Evolutionary conservation across 192 early-diverging fungal genomes (phyloP).

Genomic region (Coemansia sp.): DNA sequence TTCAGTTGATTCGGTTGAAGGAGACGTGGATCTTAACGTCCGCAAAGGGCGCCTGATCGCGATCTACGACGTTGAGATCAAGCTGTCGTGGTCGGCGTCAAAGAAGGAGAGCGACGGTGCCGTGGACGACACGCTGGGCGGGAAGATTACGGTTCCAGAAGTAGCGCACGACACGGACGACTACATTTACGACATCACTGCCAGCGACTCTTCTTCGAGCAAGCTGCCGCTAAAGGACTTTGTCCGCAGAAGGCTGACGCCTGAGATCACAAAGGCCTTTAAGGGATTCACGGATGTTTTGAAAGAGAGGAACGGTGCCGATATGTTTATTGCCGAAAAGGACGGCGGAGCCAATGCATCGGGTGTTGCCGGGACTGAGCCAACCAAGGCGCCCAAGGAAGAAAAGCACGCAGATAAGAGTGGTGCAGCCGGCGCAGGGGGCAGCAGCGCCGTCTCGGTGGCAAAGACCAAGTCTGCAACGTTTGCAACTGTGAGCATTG

Average conservation of each 20-base stretch:
- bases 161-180: constrained; percentile 85
- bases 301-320: constrained; percentile 74
- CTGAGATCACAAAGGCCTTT: constrained; percentile 63
- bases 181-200: constrained; percentile 76
- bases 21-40: constrained; percentile 93
- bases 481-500: constrained; percentile 66
- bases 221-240: constrained; percentile 62
- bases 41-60: constrained; percentile 95
- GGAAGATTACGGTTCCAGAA: constrained; percentile 84
- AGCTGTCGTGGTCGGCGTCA: constrained; percentile 64
- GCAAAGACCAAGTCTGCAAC: constrained; percentile 21
- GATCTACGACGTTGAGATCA: constrained; percentile 86
- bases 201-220: constrained; percentile 25
- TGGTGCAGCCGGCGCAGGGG: background rate
- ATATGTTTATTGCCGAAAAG: constrained; percentile 73
- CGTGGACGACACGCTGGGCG: constrained; percentile 40
- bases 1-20: constrained; percentile 64
- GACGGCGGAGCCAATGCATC: background rate
- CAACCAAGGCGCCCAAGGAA: constrained; percentile 26
- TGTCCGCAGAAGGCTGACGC: constrained; percentile 67
- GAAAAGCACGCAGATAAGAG: constrained; percentile 3
- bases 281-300: constrained; percentile 68
- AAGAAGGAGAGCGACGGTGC: constrained; percentile 41
- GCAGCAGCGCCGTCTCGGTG: constrained; percentile 17
- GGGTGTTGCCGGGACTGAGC: constrained; percentile 9